Base-by-base conservation (phyloP, 2,329 filamentous ascomycete species). In the Leptographium radiaticola region DNA sequence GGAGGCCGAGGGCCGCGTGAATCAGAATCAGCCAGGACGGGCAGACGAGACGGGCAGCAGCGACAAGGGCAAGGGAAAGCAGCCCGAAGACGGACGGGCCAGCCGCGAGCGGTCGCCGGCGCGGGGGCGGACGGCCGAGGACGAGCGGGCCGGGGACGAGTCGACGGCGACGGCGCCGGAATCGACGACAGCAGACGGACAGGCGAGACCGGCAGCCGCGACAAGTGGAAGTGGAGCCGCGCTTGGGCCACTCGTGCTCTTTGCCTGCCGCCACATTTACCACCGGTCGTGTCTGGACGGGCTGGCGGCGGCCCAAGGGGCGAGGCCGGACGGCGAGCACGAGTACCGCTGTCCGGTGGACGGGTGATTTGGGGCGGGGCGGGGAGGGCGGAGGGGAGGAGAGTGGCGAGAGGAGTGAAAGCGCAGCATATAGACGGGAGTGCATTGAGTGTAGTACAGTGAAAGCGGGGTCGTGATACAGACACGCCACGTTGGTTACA, bases 211-310 rank as follows among this genome's bases (percentile, higher is more conserved):
- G 15, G 6, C 38, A 16, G 6, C 38, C 3, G 3, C 38, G 15
- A 2, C 38, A 40, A 6, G 13, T 15, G 38, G 10, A 40, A 6
- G 13, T 15, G 38, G 10, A 36, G 16, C 36, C 67, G 64, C 76
- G n/a, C 72, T 84, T 18, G 84, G 81, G 10, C 75, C 81, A 45
- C 65, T 87, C 52, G 80, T 87, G 11, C 76, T 87, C 49, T 69
- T 87, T 61, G 83, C 83, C 25, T 87, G 84, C 64, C 74, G 83
- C 53, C 84, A 87, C 65, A 79, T 86, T 18, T 86, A 84, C 61
- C 84, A 87, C 68, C 75, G 81, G 64, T 72, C 70, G 31, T 89
- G 84, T 63, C 70, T 87, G 42, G 86, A 91, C 63, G 75, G 79
- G 56, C 66, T 84, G 59, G 79, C 58, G 62, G 65, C 64, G 63